These are phyloP conservation scores for Phytophthora pseudosyringae DNA, from an alignment of 352 stramenopile genomes.

Conservation along the genomic window DNA sequence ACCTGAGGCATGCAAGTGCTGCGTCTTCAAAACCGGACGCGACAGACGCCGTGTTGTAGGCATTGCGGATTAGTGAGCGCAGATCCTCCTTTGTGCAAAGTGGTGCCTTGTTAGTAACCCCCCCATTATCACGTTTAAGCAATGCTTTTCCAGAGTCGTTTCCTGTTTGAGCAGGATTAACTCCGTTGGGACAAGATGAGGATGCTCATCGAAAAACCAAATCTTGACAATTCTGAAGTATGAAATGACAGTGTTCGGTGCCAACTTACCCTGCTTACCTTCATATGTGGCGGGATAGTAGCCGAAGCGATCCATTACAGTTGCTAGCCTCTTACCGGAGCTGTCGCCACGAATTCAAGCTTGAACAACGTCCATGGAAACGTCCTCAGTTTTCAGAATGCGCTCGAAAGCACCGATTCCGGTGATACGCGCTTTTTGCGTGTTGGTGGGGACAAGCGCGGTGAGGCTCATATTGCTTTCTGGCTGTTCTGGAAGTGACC, in stretches of 20 bases:
- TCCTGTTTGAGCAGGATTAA: neutral
- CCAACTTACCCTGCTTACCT: conserved; percentile 1
- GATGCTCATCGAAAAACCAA: neutral
- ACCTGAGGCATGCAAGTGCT: conserved; percentile 31
- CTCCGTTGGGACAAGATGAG: neutral
- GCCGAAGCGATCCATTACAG: too few species aligned
- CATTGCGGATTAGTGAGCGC: conserved; percentile 8
- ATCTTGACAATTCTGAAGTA: neutral
- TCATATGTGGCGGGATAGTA: neutral
- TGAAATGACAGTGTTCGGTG: neutral
- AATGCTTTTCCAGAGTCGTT: conserved; percentile 5
- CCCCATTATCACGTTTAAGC: conserved; percentile 15
- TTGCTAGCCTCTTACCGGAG: neutral
- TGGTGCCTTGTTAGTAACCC: conserved; percentile 38
- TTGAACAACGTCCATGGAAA: neutral
- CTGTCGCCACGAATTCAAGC: neutral
- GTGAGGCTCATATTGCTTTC: neutral
- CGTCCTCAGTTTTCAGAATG: neutral
- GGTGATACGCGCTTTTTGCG: neutral
- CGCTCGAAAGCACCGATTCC: neutral
- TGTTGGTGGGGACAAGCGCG: neutral
- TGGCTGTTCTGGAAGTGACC: too few species aligned
- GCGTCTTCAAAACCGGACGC: conserved; percentile 36
- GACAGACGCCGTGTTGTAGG: neutral
- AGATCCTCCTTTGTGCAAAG: conserved; percentile 10